Conservation (phyloP, 306 rosid species). For the Albizia julibrissin region DNA sequence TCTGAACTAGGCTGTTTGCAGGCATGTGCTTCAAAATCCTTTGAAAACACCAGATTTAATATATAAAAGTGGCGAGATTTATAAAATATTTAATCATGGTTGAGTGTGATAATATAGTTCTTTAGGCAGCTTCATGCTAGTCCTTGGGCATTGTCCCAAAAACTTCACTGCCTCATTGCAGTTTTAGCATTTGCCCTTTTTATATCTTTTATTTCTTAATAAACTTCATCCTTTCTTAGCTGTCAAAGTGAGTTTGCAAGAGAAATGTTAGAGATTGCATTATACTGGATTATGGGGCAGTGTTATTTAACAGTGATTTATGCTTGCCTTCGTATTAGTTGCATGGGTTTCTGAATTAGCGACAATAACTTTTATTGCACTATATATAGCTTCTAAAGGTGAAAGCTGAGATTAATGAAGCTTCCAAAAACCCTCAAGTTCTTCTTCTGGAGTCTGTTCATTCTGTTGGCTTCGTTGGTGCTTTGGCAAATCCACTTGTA, state of each 20-base stretch:
- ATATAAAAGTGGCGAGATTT: neutral
- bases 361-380: constrained; percentile 22
- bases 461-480: constrained; percentile 83
- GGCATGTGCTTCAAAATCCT: constrained; percentile 2
- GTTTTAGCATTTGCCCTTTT: neutral
- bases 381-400: constrained; percentile 65
- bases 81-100: neutral
- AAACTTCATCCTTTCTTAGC: constrained; percentile 3
- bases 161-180: neutral
- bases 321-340: neutral
- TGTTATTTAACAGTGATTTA: constrained; percentile 9
- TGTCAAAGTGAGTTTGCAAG: constrained; percentile 15
- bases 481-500: constrained; percentile 81
- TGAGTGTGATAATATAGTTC: no score
- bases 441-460: constrained; percentile 83
- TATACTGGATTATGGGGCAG: neutral
- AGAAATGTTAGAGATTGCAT: constrained; percentile 2
- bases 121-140: neutral
- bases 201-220: constrained; percentile 2
- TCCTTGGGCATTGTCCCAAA: neutral
- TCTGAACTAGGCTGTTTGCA: neutral
- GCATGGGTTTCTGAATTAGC: constrained; percentile 7
- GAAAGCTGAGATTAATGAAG: constrained; percentile 73
- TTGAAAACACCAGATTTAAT: neutral
- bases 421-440: constrained; percentile 77